Evolutionary conservation across 1,284 basidiomycete genomes (phyloP).

Genomic region (Rhodotorula sp.): DNA sequence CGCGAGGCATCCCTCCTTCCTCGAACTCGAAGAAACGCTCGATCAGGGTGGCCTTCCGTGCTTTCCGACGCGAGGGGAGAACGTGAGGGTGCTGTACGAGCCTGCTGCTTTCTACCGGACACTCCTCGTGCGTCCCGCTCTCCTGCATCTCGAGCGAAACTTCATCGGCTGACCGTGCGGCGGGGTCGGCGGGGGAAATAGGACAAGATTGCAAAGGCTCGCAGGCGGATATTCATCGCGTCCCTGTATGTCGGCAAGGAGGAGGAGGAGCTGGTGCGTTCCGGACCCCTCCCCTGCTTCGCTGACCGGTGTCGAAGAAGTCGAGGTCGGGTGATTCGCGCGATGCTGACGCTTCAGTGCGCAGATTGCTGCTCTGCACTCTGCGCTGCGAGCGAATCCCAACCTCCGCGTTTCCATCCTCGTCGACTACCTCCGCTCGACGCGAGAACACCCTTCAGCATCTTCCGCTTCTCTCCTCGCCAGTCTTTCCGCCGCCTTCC

Average conservation of each 20-base stretch:
- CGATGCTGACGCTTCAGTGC: neutral
- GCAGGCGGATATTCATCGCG: constrained; percentile 75
- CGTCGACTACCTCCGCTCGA: constrained; percentile 87
- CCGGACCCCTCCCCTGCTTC: neutral
- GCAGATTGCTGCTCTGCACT: constrained; percentile 66
- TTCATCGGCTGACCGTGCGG: neutral
- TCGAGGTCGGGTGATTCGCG: no score
- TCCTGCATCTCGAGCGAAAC: neutral
- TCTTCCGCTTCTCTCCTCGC: constrained; percentile 71
- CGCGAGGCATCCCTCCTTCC: constrained; percentile 26
- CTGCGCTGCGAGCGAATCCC: constrained; percentile 61
- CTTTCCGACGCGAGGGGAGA: constrained; percentile 50
- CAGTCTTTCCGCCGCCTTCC: constrained; percentile 69
- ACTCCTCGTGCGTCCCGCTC: constrained; percentile 47
- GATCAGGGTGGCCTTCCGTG: constrained; percentile 46
- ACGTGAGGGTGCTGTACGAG: constrained; percentile 49
- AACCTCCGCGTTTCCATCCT: constrained; percentile 69
- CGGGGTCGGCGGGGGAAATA: constrained; percentile 45
- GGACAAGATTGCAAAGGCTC: constrained; percentile 71
- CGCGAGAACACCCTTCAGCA: constrained; percentile 63
- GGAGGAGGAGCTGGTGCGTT: constrained; percentile 64
- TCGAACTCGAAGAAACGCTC: constrained; percentile 14
- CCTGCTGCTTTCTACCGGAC: constrained; percentile 52
- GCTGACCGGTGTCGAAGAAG: neutral
- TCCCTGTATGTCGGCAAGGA: constrained; percentile 75